Evolutionary conservation across 495 filamentous ascomycete species (phyloP), one percentile per base, ranked within the genome.

Genomic region (Penicillium pancosmium): DNA sequence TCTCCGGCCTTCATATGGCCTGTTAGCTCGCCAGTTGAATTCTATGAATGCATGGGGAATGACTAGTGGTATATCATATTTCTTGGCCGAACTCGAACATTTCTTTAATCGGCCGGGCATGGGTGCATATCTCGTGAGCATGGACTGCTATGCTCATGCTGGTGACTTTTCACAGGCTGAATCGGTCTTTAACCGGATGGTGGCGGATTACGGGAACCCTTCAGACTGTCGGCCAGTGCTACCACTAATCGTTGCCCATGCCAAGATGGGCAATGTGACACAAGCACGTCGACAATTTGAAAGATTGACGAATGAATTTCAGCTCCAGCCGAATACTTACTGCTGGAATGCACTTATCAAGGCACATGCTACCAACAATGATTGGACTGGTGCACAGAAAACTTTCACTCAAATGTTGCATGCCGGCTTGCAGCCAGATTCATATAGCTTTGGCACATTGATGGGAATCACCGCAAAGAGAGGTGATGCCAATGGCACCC

Each of bases 311-410:
- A 65, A 70, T 2, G 78, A 83, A 48, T 85, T 85, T 56, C 73
- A 77, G 0, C 62, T 90, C 13, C 50, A 73, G 16, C 86, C 84
- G 18, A 81, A 82, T 59, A 68, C 73, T 0, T 59, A 73, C 12
- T 83, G 81, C 44, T 95, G 87, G 86, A 96, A 97, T 66, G 87
- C 89, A 31, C 68, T 97, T 34, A 74, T 98, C 15, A 82, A 87
- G 57, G 90, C 91, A 4, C 80, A 91, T 69, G 74, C 77, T 2
- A 85, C 84, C 62, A 82, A 82, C 5, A 77, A 80, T 27, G 88
- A 96, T 70, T 76, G 88, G 48, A 76, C 85, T 40, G 84, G 84
- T 4, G 85, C 85, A 15, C 75, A 90, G 57, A 59, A 71, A 3
- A 78, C 77, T 25, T 89, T 93, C 56, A 73, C 85, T 16, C 64